Evolutionary conservation across 2,329 filamentous ascomycete species (phyloP).

Genomic region (Exophiala spinifera): DNA sequence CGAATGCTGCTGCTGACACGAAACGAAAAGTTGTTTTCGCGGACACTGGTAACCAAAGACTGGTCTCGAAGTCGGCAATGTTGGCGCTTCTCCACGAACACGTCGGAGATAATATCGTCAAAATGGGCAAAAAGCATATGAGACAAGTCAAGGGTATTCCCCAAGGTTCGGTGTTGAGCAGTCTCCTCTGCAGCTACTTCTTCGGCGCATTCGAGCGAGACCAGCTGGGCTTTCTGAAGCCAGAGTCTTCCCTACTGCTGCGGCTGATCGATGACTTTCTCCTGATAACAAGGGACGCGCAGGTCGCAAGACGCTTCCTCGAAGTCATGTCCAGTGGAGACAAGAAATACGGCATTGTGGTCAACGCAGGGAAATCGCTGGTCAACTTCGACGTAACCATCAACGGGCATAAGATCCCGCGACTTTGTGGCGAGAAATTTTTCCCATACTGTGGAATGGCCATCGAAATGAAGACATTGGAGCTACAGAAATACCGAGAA

Average conservation of each 20-base stretch:
- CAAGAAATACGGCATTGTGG: slow-evolving; percentile 72
- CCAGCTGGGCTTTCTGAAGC: slow-evolving; percentile 63
- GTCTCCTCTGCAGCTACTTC: slow-evolving; percentile 88
- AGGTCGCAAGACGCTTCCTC: slow-evolving; percentile 70
- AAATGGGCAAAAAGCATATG: slow-evolving; percentile 83
- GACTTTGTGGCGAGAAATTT: slow-evolving; percentile 42
- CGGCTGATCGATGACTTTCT: slow-evolving; percentile 91
- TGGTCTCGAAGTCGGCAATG: slow-evolving; percentile 58
- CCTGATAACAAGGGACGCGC: slow-evolving; percentile 69
- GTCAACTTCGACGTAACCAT: slow-evolving; percentile 73
- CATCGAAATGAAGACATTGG: slow-evolving; percentile 71
- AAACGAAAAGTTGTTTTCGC: slow-evolving; percentile 70
- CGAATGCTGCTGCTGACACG: slow-evolving; percentile 35
- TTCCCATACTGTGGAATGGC: slow-evolving; percentile 88
- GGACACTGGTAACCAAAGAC: slow-evolving; percentile 60
- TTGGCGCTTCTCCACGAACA: slow-evolving; percentile 73
- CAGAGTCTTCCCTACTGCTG: slow-evolving; percentile 61
- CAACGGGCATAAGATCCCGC: slow-evolving; percentile 51
- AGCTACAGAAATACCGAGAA: slow-evolving; percentile 67
- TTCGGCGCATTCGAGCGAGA: slow-evolving; percentile 80
- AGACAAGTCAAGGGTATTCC: slow-evolving; percentile 86
- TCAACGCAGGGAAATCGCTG: slow-evolving; percentile 75
- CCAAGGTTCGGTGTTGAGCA: slow-evolving; percentile 86
- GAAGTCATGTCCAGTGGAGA: slow-evolving; percentile 75
- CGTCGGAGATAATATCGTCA: slow-evolving; percentile 79